Base-by-base conservation (phyloP, 306 rosid species). In the Sindora glabra region DNA sequence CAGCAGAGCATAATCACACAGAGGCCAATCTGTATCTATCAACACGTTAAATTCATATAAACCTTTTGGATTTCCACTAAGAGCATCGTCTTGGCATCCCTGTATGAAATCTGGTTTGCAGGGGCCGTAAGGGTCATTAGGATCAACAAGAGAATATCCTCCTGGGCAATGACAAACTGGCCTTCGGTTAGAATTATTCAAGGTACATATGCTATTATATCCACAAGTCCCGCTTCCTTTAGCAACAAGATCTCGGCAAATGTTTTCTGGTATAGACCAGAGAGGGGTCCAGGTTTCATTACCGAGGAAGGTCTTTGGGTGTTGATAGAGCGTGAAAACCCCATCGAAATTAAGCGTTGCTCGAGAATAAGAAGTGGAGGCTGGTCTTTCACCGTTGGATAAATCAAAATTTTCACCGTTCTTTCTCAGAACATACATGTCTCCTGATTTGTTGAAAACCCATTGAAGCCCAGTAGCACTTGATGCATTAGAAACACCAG, bases 311-410 rank as follows among this genome's bases (percentile, higher is more conserved):
- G 1, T 29, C 29, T 56, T 68, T 3, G 48, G 59, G 18, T 62
- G 16, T 7, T 2, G 8, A 49, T 41, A 37, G 23, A 21, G 37
- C 7, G 57, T 23, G 36, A 74, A 63, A 56, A 74, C 63, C 15
- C 67, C 79, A 62, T 74, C 74, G 34, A 68, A 67, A 21, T 49
- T 26, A 5, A 62, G 71, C 30, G 67, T 74, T 10, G 45, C 71
- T 56, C 65, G 51, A 6, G 21, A 44, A 33, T 67, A 74, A 0
- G 10, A 14, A 1, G 14, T 8, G 3, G 29, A 12, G 6, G 40
- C 15, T 23, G 56, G 26, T 2, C 0, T 19, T 10, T 5, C 16
- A 5, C 24, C 14, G 3, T 0, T 1, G 0, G 15, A 10, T 30
- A 44, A 2, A 10, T 11, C 1, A 9, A 11, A 19, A 23, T 13